Percentiles rank a stretch among this genome's conserved stretches.
phyloP scores from a whole-genome alignment of 1,139 yeast species.

The Scheffersomyces lignicola region DNA sequence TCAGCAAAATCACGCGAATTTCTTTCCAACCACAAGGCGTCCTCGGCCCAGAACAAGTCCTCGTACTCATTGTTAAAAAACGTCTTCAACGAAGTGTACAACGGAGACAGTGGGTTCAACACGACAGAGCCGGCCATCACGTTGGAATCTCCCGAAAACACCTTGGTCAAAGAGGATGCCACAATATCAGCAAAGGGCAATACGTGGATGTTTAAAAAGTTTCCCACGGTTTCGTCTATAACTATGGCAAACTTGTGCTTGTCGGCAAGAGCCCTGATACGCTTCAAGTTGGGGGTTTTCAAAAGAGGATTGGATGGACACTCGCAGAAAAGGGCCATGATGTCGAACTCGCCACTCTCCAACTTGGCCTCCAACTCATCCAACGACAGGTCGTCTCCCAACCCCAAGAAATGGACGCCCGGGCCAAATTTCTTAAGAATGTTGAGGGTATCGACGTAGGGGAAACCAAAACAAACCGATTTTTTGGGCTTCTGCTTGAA shows the following conservation, averaged over 20 bases:
- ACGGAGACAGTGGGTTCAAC: slow-evolving; percentile 64
- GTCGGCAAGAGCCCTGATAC: slow-evolving; percentile 65
- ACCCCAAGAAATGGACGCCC: slow-evolving; percentile 77
- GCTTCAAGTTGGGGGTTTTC: slow-evolving; percentile 73
- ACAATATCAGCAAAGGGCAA: slow-evolving; percentile 82
- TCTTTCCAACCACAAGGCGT: slow-evolving; percentile 87
- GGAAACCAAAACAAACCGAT: slow-evolving; percentile 91
- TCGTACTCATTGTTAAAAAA: slow-evolving; percentile 59
- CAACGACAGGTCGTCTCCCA: slow-evolving; percentile 76
- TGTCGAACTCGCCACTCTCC: slow-evolving; percentile 59
- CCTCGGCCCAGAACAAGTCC: slow-evolving; percentile 89
- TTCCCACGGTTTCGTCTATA: slow-evolving; percentile 93
- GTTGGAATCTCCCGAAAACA: slow-evolving; percentile 91
- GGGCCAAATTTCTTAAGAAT: slow-evolving; percentile 89
- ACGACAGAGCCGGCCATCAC: slow-evolving; percentile 94
- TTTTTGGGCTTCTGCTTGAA: slow-evolving; percentile 39
- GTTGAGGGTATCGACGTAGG: slow-evolving; percentile 89
- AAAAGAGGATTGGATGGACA: slow-evolving; percentile 92
- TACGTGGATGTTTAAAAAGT: slow-evolving; percentile 79
- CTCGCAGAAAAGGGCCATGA: slow-evolving; percentile 80
- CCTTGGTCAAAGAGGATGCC: slow-evolving; percentile 85
- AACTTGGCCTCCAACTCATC: slow-evolving; percentile 62
- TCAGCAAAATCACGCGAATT: slow-evolving; percentile 85
- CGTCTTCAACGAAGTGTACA: slow-evolving; percentile 52
- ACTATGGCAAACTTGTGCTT: slow-evolving; percentile 74